Conservation (phyloP, 305 asterid genomes). For the Salvia sclarea region DNA sequence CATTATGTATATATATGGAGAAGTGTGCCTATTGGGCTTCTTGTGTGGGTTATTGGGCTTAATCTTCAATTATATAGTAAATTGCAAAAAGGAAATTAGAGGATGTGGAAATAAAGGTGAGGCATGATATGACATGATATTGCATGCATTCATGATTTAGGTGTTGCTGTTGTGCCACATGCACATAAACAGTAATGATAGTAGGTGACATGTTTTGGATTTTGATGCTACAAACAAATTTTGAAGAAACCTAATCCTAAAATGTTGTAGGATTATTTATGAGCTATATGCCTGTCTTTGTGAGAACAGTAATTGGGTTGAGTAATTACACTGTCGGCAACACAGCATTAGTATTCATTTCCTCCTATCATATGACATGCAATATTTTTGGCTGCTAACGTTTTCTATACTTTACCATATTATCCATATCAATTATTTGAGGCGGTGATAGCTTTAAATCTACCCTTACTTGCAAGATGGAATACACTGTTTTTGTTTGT, state of each 20-base stretch:
- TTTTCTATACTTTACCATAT: not conserved
- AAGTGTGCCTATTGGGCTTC: not conserved
- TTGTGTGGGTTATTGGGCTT: not conserved
- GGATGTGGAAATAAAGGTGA: not conserved
- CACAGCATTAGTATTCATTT: constrained; percentile 3
- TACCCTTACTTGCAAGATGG: not conserved
- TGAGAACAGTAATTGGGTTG: constrained; percentile 10
- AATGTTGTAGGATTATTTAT: not conserved
- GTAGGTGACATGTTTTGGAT: no score
- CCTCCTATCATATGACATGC: not conserved
- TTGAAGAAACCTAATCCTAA: not conserved
- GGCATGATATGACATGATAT: no score
- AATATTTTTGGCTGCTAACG: not conserved
- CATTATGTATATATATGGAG: not conserved
- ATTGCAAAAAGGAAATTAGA: no score
- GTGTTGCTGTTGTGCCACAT: not conserved
- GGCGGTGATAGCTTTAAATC: no score
- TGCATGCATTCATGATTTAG: no score
- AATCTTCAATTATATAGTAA: no score
- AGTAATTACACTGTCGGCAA: constrained; percentile 39
- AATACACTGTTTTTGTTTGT: no score
- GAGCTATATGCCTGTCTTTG: not conserved
- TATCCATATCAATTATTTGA: not conserved
- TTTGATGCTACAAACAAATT: no score
- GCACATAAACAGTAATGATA: constrained; percentile 26